These are phyloP conservation scores for Cerrena zonata DNA, from an alignment of 1,284 basidiomycete species.

Conservation along the genomic window DNA sequence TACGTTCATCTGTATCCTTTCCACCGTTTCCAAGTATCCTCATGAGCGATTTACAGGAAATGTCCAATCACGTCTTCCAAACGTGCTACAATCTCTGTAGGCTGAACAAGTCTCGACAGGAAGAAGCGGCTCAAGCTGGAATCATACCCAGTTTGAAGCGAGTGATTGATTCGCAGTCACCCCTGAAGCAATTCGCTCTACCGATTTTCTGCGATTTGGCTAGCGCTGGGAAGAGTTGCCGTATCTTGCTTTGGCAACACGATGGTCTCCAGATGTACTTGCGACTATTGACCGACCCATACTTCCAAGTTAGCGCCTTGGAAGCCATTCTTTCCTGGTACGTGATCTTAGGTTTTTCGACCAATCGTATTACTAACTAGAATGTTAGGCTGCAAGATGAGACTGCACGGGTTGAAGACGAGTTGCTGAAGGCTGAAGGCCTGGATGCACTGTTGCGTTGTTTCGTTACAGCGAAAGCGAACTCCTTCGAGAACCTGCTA, in stretches of 20 bases:
- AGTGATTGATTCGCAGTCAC: constrained; percentile 82
- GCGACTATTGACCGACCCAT: constrained; percentile 81
- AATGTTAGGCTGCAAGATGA: constrained; percentile 85
- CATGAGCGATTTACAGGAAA: constrained; percentile 75
- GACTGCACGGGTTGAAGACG: constrained; percentile 87
- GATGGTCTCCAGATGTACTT: constrained; percentile 81
- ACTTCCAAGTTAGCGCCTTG: constrained; percentile 91
- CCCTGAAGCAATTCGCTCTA: constrained; percentile 91
- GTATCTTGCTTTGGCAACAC: constrained; percentile 83
- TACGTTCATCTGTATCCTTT: constrained; percentile 36
- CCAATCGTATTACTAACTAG: neutral
- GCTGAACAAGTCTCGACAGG: constrained; percentile 89
- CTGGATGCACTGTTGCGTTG: constrained; percentile 74
- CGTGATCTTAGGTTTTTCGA: constrained; percentile 16
- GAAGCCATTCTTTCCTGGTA: constrained; percentile 89
- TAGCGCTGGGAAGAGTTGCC: constrained; percentile 86
- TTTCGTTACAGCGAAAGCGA: constrained; percentile 83
- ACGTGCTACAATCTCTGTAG: constrained; percentile 92
- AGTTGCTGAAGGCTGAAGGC: constrained; percentile 65
- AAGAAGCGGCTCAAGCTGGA: constrained; percentile 93
- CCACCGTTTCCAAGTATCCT: neutral
- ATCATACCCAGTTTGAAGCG: constrained; percentile 87
- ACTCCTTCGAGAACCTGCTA: constrained; percentile 90
- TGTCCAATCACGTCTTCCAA: constrained; percentile 89
- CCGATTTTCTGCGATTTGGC: constrained; percentile 94